Evolutionary conservation across 495 filamentous ascomycete genomes (phyloP), one percentile per base, ranked within the genome.

Genomic region (Bombardia bombarda): DNA sequence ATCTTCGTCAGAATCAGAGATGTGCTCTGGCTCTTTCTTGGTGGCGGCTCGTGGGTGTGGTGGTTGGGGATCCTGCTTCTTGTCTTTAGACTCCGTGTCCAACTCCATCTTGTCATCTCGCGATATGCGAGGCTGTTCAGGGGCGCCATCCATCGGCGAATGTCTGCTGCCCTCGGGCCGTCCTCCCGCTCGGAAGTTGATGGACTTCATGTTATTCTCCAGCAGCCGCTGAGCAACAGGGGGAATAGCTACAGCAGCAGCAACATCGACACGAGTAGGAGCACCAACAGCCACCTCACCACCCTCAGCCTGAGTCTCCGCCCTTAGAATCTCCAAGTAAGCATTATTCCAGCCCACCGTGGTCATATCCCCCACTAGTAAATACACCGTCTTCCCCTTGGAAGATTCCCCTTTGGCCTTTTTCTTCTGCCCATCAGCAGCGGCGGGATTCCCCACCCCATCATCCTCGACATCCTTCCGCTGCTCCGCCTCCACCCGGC

Each of bases 341-440:
- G 45, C 36, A 31, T 58, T 60, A 44, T 66, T 58, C 62, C 63
- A 63, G 16, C 68, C 68, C 25, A 68, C 60, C 0, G 57, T 52
- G 12, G 50, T 54, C 32, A 70, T 43, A 43, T 65, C 64, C 28
- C 63, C 57, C 3, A 72, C 60, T 21, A 69, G 38, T 32, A 69
- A 41, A 37, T 58, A 68, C 24, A 61, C 55, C 57, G 61, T 62
- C 41, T 40, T 51, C 40, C 19, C 33, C 18, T n/a, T 37, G 9
- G 6, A 9, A 10, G 17, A 17, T 7, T 37, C 40, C 24, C 30
- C 31, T n/a, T 9, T 34, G 31, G 10, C 12, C 32, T 32, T 34
- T 36, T 3, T 17, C 20, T 32, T 32, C 36, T 32, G 7, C 26
- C 32, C 10, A 2, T 40, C 32, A 25, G 16, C 30, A 16, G 12